A percentile compares a stretch with the other conserved stretches of the same genome.
Conservation (phyloP, 805 yeast species). For the Kodamaea jinghongensis region DNA sequence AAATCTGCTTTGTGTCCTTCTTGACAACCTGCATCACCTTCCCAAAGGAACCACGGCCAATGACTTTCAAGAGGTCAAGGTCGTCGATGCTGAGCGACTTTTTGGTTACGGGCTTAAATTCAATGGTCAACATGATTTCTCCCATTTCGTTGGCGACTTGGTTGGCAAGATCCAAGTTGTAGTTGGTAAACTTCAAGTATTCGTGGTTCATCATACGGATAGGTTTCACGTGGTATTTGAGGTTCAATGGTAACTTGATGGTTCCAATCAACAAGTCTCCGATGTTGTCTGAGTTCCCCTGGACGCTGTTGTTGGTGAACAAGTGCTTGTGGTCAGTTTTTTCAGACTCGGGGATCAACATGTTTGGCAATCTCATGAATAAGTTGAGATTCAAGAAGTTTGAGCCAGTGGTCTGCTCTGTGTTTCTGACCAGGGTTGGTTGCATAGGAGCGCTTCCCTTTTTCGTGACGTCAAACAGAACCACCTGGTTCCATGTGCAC, state of each 20-base stretch:
- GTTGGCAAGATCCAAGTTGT: slow-evolving; percentile 48
- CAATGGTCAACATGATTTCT: slow-evolving; percentile 59
- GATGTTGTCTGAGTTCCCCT: slow-evolving; percentile 28
- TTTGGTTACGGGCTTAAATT: slow-evolving; percentile 60
- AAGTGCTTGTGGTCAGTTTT: slow-evolving; percentile 25
- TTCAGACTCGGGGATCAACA: slow-evolving; percentile 47
- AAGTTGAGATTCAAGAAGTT: slow-evolving; percentile 67
- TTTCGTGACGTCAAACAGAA: slow-evolving; percentile 78
- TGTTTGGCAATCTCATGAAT: slow-evolving; percentile 73
- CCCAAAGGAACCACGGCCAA: slow-evolving; percentile 97
- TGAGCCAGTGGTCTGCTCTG: slow-evolving; percentile 32
- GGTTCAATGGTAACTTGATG: slow-evolving; percentile 57
- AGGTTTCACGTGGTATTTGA: slow-evolving; percentile 44
- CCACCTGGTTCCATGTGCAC: slow-evolving; percentile 85
- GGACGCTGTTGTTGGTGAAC: slow-evolving; percentile 35
- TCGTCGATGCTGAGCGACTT: slow-evolving; percentile 82
- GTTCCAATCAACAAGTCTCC: slow-evolving; percentile 79
- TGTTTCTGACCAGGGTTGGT: too few species aligned
- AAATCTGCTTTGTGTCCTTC: slow-evolving; percentile 90
- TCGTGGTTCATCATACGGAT: slow-evolving; percentile 66
- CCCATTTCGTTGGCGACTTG: slow-evolving; percentile 42
- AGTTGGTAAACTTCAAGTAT: slow-evolving; percentile 31
- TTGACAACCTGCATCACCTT: slow-evolving; percentile 98
- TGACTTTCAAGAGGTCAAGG: slow-evolving; percentile 88
- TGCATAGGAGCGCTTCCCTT: slow-evolving; percentile 23